Evolutionary conservation across 108 stramenopile genomes (phyloP), one percentile per base, ranked within the genome.

Genomic region (Bacterosira constricta): DNA sequence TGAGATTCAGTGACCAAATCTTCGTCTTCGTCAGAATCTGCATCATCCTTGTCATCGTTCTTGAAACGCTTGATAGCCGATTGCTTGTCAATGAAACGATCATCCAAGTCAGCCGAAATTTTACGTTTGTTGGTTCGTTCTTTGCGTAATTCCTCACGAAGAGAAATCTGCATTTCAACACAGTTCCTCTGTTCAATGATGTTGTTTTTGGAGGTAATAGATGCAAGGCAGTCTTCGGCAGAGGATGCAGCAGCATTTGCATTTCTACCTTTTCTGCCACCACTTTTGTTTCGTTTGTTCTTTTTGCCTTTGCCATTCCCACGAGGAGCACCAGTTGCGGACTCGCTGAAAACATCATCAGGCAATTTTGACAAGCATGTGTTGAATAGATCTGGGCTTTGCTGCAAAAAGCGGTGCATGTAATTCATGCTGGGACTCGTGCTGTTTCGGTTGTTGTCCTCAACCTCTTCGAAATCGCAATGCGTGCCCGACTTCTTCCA

Each of bases 351-450:
- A 30, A 53, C 52, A 53, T 53, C 52, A 30, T 13, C 25, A 26
- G 52, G 52, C 15, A 53, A 29, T 13, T 30, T 13, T 15, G 52
- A 21, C 20, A 30, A 13, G 25, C 52, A 53, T 13, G 30, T 30
- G 13, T 21, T 29, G 7, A 53, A 29, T 30, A 53, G 20, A 13
- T 53, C 13, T 13, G 20, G 52, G 27, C 31, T 7, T 27, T 15
- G 29, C 31, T 29, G 7, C 52, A 53, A 30, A 29, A 26, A 53
- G 52, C 31, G 31, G 31, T 53, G 52, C 52, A 53, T 53, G 52
- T 53, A 53, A 30, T 30, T 53, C 52, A 53, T 53, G 52, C 25
- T 30, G 15, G 12, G 12, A 42, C 41, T 42, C 15, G 41, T 42
- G 41, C 41, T 42, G 8, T 42, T 26, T 26, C 29, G 29, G 52